A percentile compares a stretch with the other conserved stretches of the same genome.
These are phyloP conservation scores for Elongisporangium undulatum DNA, from an alignment of 352 stramenopile genomes.

Conservation along the genomic window DNA sequence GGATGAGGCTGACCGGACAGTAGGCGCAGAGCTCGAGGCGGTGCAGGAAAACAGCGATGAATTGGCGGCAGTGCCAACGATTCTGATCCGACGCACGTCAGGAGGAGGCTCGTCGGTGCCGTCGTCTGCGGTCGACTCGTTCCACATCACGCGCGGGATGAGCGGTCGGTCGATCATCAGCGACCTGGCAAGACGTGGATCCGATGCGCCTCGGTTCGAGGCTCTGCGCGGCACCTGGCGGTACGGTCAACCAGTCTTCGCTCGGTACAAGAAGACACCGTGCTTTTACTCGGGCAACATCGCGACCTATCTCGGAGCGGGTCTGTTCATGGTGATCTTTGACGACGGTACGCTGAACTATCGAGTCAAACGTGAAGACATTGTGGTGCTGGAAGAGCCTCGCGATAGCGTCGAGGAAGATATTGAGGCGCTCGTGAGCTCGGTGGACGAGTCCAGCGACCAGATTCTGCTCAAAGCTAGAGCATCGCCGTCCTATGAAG, in stretches of 20 bases:
- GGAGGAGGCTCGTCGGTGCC: neutral
- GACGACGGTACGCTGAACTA: slow-evolving; percentile 75
- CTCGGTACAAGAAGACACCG: slow-evolving; percentile 63
- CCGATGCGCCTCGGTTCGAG: slow-evolving; percentile 29
- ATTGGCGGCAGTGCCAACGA: neutral
- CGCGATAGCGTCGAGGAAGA: neutral
- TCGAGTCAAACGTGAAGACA: slow-evolving; percentile 58
- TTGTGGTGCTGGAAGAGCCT: slow-evolving; percentile 33
- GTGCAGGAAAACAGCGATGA: neutral
- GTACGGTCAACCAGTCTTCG: slow-evolving; percentile 59
- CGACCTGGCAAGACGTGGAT: neutral
- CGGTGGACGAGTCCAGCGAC: neutral
- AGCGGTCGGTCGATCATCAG: neutral
- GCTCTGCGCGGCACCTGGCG: slow-evolving; percentile 52
- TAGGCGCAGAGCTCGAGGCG: neutral
- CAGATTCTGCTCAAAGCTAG: neutral
- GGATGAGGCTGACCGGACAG: neutral
- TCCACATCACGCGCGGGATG: neutral
- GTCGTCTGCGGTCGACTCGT: neutral
- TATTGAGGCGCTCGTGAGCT: neutral
- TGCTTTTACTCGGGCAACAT: slow-evolving; percentile 80
- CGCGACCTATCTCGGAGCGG: slow-evolving; percentile 59
- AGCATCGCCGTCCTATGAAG: neutral
- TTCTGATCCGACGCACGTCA: neutral
- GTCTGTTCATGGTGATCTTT: slow-evolving; percentile 77